A percentile compares a stretch with the other conserved stretches of the same genome.
Evolutionary conservation across 2,329 filamentous ascomycete species (phyloP).

Genomic region (Seiridium cupressi): DNA sequence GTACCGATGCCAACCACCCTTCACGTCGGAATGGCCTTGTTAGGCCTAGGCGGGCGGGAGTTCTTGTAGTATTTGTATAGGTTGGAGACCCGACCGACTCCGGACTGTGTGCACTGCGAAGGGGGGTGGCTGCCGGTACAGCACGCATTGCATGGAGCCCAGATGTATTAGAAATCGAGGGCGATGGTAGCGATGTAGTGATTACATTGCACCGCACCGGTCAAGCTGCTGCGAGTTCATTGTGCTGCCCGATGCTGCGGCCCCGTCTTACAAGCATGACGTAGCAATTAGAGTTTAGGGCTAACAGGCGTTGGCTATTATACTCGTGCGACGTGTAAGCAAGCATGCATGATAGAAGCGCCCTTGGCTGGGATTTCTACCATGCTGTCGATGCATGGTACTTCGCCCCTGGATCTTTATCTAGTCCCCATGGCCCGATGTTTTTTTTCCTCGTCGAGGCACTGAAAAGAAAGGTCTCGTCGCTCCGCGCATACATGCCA

Average conservation of each 20-base stretch:
- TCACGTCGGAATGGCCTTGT: background rate
- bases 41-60: background rate
- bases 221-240: no score
- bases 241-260: background rate
- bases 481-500: no score
- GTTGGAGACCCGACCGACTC: no score
- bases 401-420: background rate
- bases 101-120: no score
- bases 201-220: no score
- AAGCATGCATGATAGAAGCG: background rate
- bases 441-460: background rate
- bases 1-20: background rate
- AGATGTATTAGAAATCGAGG: background rate
- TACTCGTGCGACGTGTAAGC: constrained; percentile 1
- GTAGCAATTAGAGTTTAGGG: background rate
- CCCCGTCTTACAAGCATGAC: constrained; percentile 1
- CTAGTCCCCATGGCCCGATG: background rate
- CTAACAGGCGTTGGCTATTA: background rate
- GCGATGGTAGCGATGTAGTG: background rate
- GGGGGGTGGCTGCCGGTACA: no score
- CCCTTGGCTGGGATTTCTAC: background rate
- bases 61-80: no score
- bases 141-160: no score
- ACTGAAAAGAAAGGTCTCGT: background rate
- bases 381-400: background rate